phyloP scores from a whole-genome alignment of 23 red algal genomes.

The Pyropia yezoensis region DNA sequence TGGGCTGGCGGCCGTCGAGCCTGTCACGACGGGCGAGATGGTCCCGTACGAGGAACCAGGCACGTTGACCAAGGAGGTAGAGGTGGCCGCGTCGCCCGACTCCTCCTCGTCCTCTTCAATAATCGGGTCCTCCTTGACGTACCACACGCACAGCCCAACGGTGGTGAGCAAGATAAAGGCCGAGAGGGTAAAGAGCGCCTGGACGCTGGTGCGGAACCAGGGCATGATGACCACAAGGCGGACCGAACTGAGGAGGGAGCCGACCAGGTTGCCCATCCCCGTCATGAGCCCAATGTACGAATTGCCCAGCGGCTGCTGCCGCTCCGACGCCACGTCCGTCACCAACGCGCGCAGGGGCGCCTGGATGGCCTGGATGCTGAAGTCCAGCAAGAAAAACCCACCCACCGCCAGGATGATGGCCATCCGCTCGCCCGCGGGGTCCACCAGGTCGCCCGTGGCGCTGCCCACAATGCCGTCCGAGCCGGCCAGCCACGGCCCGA shows the following conservation, averaged over 20 bases:
- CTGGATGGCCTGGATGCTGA: conserved; percentile 84
- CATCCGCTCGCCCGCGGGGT: background rate
- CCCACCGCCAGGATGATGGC: conserved; percentile 36
- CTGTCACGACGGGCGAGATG: no score
- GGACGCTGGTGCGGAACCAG: conserved; percentile 29
- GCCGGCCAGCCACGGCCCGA: conserved; percentile 4
- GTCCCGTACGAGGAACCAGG: no score
- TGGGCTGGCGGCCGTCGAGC: no score
- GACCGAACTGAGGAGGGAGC: conserved; percentile 9
- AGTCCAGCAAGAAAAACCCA: conserved; percentile 84
- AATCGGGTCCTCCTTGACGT: no score
- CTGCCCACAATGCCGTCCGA: background rate
- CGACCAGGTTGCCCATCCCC: conserved; percentile 58
- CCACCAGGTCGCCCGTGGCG: background rate
- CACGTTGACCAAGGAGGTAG: no score
- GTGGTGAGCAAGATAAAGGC: conserved; percentile 26
- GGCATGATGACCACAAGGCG: background rate
- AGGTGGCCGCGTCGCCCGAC: no score
- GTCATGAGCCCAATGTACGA: conserved; percentile 45
- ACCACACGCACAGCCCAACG: conserved; percentile 2
- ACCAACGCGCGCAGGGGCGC: conserved; percentile 77
- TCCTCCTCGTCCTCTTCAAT: no score
- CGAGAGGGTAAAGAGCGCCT: conserved; percentile 47
- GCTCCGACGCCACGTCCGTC: conserved; percentile 44
- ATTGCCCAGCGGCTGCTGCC: conserved; percentile 64